Evolutionary conservation across 331 rosid species (phyloP).

Genomic region (Phaseolus coccineus): DNA sequence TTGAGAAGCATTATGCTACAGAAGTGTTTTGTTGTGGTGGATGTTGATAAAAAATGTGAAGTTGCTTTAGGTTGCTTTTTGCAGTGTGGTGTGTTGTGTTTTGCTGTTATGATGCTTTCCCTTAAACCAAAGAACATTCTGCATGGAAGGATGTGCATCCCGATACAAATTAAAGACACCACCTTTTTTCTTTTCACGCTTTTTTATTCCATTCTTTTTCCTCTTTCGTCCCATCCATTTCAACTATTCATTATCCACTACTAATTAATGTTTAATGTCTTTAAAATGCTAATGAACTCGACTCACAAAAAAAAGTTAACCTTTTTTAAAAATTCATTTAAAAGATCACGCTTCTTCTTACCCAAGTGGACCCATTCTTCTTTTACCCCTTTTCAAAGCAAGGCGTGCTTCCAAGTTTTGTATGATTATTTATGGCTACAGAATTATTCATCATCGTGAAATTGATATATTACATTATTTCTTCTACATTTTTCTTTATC

Average conservation of each 20-base stretch:
- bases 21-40: no score
- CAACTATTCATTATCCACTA: no score
- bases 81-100: not conserved
- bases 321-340: not conserved
- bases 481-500: no score
- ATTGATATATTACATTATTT: not conserved
- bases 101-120: slow-evolving; percentile 14
- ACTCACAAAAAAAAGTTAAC: not conserved
- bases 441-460: not conserved
- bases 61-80: slow-evolving; percentile 3
- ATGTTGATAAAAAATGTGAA: not conserved
- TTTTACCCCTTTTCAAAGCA: not conserved
- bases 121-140: slow-evolving; percentile 39
- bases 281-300: not conserved
- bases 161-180: slow-evolving; percentile 38
- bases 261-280: not conserved
- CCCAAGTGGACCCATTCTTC: slow-evolving; percentile 15
- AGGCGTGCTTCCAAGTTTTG: slow-evolving; percentile 38
- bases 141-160: slow-evolving; percentile 43
- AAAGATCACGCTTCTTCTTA: not conserved
- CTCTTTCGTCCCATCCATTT: not conserved
- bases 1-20: no score
- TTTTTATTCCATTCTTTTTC: not conserved
- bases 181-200: slow-evolving; percentile 39
- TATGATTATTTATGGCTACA: not conserved